A percentile compares a stretch with the other conserved stretches of the same genome.
Evolutionary conservation across 2,329 filamentous ascomycete species (phyloP).

Genomic region (Cytospora schulzeri): DNA sequence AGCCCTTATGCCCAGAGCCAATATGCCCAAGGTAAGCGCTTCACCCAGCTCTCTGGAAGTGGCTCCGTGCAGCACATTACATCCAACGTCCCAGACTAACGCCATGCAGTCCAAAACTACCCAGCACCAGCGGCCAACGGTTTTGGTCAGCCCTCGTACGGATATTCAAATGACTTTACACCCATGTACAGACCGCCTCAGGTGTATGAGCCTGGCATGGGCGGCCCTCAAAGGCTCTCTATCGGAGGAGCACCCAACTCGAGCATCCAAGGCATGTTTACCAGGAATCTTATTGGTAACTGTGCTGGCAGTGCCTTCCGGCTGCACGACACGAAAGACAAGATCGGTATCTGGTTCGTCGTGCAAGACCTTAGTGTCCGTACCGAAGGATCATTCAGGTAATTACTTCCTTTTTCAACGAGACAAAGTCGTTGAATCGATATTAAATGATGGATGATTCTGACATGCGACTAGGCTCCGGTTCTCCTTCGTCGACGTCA

Average conservation of each 20-base stretch:
- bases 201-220: slow-evolving; percentile 38
- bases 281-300: slow-evolving; percentile 90
- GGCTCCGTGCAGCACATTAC: background rate
- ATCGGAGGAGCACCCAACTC: slow-evolving; percentile 57
- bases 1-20: slow-evolving; percentile 18
- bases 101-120: slow-evolving; percentile 17
- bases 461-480: slow-evolving; percentile 49
- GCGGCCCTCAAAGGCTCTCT: slow-evolving; percentile 37
- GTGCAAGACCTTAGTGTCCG: slow-evolving; percentile 93
- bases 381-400: slow-evolving; percentile 91
- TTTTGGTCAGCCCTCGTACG: slow-evolving; percentile 25
- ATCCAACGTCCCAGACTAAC: background rate
- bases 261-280: slow-evolving; percentile 72
- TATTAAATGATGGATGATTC: background rate
- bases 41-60: background rate
- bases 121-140: slow-evolving; percentile 25
- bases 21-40: slow-evolving; percentile 26
- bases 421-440: background rate
- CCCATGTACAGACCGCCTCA: slow-evolving; percentile 36
- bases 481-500: slow-evolving; percentile 84
- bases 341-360: slow-evolving; percentile 94
- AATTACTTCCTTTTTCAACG: slow-evolving; percentile 35
- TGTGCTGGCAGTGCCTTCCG: slow-evolving; percentile 86
- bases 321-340: slow-evolving; percentile 75
- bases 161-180: slow-evolving; percentile 23